Evolutionary conservation across 164 flowering plant genomes (phyloP).

Genomic region (Liquidambar formosana): DNA sequence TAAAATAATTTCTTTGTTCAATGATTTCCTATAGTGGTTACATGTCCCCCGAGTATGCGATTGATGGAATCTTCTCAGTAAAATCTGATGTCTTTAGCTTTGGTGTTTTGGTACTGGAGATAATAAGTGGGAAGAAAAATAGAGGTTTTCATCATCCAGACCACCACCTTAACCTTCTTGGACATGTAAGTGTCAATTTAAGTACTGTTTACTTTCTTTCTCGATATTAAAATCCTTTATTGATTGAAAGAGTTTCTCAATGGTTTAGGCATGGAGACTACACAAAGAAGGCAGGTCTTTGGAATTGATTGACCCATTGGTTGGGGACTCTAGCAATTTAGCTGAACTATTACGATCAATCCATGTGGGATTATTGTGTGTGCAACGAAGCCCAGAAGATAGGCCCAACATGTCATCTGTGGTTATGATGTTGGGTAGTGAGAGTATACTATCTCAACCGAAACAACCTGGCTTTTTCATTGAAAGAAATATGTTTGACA

Average conservation of each 20-base stretch:
- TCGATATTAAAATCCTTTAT: background rate
- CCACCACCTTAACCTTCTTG: slow-evolving; percentile 18
- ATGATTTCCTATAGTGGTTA: slow-evolving; percentile 16
- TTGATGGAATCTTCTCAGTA: slow-evolving; percentile 20
- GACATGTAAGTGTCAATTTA: slow-evolving; percentile 11
- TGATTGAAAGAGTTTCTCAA: background rate
- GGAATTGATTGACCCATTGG: slow-evolving; percentile 17
- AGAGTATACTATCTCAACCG: slow-evolving; percentile 23
- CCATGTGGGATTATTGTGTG: slow-evolving; percentile 27
- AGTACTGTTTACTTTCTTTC: background rate
- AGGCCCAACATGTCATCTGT: slow-evolving; percentile 27
- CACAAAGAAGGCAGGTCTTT: slow-evolving; percentile 17
- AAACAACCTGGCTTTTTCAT: slow-evolving; percentile 29
- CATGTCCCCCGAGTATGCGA: slow-evolving; percentile 27
- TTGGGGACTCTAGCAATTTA: background rate
- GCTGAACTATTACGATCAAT: slow-evolving; percentile 19
- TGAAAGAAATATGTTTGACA: slow-evolving; percentile 1
- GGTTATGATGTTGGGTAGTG: slow-evolving; percentile 28
- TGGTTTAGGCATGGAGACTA: slow-evolving; percentile 27
- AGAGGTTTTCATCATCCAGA: slow-evolving; percentile 14
- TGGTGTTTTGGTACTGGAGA: slow-evolving; percentile 25
- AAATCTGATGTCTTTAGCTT: slow-evolving; percentile 27
- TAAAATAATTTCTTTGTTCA: background rate
- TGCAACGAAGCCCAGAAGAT: slow-evolving; percentile 27
- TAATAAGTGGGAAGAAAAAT: slow-evolving; percentile 17